Conservation (phyloP, 139 green algal species). For the Nannochloris sp. region DNA sequence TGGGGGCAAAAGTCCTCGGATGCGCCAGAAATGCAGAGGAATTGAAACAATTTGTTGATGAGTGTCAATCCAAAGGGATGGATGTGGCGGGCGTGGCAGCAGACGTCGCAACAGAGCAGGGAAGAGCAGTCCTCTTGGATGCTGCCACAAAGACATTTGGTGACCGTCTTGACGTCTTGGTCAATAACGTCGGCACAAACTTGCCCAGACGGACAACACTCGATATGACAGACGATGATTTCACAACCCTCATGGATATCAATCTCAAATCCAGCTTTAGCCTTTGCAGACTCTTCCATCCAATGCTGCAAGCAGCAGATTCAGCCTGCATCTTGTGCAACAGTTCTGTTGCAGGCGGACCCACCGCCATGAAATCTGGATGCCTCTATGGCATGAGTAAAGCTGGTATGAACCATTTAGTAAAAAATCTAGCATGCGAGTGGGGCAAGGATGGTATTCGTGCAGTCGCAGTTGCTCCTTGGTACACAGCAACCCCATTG, state of each 20-base stretch:
- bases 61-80: slow-evolving; percentile 19
- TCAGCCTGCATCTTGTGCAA: slow-evolving; percentile 64
- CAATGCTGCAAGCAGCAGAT: slow-evolving; percentile 38
- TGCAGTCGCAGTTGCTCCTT: slow-evolving; percentile 78
- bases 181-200: slow-evolving; percentile 70
- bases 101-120: slow-evolving; percentile 10
- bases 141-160: slow-evolving; percentile 5
- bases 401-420: slow-evolving; percentile 85
- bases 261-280: slow-evolving; percentile 75
- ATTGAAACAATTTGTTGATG: slow-evolving; percentile 19
- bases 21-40: slow-evolving; percentile 35
- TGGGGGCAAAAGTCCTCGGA: slow-evolving; percentile 42
- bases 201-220: slow-evolving; percentile 43
- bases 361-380: slow-evolving; percentile 60
- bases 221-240: slow-evolving; percentile 62
- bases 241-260: slow-evolving; percentile 45
- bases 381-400: slow-evolving; percentile 80
- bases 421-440: slow-evolving; percentile 71
- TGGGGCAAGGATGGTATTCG: slow-evolving; percentile 78
- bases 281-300: slow-evolving; percentile 49
- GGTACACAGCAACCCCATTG: slow-evolving; percentile 77
- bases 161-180: slow-evolving; percentile 12
- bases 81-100: slow-evolving; percentile 21
- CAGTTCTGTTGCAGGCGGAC: slow-evolving; percentile 72
- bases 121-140: slow-evolving; percentile 10